These are phyloP conservation scores for Vitis hybrid DNA, from an alignment of 177 flowering plant species.

Conservation along the genomic window DNA sequence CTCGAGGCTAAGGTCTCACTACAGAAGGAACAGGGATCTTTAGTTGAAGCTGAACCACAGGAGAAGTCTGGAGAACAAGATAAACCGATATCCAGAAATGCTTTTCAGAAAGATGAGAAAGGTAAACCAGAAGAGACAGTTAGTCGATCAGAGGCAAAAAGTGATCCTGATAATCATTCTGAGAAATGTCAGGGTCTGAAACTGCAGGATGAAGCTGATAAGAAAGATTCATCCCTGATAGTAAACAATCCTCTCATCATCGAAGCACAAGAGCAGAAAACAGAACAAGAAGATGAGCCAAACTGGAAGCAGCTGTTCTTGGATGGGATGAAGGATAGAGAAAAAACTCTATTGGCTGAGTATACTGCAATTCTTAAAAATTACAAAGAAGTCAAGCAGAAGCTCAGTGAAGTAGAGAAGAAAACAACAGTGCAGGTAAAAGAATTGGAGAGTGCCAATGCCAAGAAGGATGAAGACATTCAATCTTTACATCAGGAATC, in stretches of 20 bases:
- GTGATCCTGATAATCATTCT: neutral
- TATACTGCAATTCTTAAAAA: slow-evolving; percentile 56
- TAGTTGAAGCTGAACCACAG: neutral
- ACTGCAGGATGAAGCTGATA: slow-evolving; percentile 6
- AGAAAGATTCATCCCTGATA: slow-evolving; percentile 15
- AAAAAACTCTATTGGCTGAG: slow-evolving; percentile 44
- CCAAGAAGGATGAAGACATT: slow-evolving; percentile 60
- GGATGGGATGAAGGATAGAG: slow-evolving; percentile 53
- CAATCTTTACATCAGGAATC: slow-evolving; percentile 39
- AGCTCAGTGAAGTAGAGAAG: slow-evolving; percentile 45
- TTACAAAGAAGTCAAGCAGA: slow-evolving; percentile 59
- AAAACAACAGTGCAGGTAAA: slow-evolving; percentile 33
- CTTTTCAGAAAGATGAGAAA: neutral
- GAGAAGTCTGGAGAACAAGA: slow-evolving; percentile 4
- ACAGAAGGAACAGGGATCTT: slow-evolving; percentile 3
- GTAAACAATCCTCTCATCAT: neutral
- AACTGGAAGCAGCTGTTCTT: slow-evolving; percentile 56
- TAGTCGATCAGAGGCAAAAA: slow-evolving; percentile 1
- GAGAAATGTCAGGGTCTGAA: neutral
- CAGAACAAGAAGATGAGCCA: slow-evolving; percentile 26
- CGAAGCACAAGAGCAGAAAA: slow-evolving; percentile 18
- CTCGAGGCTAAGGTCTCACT: neutral
- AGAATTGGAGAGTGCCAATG: slow-evolving; percentile 41
- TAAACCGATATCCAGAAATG: neutral
- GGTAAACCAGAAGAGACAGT: neutral